These are phyloP conservation scores for Aristolochia californica DNA, from an alignment of 164 flowering plant species.

Conservation along the genomic window DNA sequence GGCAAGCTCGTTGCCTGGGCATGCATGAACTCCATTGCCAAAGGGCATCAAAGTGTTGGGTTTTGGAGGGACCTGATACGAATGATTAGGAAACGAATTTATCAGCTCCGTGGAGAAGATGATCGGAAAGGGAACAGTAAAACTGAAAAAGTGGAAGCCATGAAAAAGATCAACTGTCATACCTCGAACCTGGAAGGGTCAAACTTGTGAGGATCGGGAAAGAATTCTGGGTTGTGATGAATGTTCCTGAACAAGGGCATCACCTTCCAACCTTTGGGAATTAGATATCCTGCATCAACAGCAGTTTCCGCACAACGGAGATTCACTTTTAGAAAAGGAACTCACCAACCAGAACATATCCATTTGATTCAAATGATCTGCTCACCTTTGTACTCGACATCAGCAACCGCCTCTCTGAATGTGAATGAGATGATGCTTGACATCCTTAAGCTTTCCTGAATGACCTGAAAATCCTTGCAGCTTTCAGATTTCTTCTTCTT, in stretches of 20 bases:
- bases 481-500: no score
- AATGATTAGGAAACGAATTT: no score
- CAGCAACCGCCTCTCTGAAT: constrained; percentile 76
- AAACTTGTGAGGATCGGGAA: constrained; percentile 59
- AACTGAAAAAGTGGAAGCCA: no score
- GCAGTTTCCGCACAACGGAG: constrained; percentile 3
- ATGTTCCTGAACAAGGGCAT: constrained; percentile 88
- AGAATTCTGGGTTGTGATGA: constrained; percentile 71
- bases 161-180: no score
- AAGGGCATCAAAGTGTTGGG: constrained; percentile 74
- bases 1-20: constrained; percentile 83
- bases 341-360: not conserved
- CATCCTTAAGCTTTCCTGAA: constrained; percentile 74
- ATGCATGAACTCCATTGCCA: constrained; percentile 65
- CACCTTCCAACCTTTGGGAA: constrained; percentile 97
- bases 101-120: no score
- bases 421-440: constrained; percentile 85
- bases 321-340: not conserved
- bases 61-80: constrained; percentile 63
- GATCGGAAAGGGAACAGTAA: no score
- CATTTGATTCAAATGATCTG: not conserved
- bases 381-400: constrained; percentile 83
- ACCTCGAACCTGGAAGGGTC: constrained; percentile 93
- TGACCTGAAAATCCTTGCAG: constrained; percentile 39
- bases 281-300: constrained; percentile 71